Conservation (phyloP, 2,329 filamentous ascomycete genomes). For the Thielaviopsis musarum region DNA sequence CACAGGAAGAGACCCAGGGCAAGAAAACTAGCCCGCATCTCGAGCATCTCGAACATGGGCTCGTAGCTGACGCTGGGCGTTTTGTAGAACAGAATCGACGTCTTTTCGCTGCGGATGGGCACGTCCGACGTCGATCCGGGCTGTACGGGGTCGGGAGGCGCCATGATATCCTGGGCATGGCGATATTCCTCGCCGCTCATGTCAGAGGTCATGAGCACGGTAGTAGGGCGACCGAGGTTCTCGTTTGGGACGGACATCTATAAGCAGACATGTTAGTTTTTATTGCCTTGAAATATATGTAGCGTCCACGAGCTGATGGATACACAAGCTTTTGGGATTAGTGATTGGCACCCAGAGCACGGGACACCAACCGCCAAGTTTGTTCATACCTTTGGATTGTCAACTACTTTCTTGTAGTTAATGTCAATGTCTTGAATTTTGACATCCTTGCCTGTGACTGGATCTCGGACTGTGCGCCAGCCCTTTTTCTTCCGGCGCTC, state of each 20-base stretch:
- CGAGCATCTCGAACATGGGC: slow-evolving; percentile 64
- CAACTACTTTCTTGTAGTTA: slow-evolving; percentile 48
- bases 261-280: not conserved
- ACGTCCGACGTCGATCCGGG: slow-evolving; percentile 79
- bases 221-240: slow-evolving; percentile 60
- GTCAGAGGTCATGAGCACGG: slow-evolving; percentile 51
- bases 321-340: not conserved
- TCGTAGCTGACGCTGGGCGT: slow-evolving; percentile 82
- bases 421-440: slow-evolving; percentile 69
- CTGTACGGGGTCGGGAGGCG: slow-evolving; percentile 73
- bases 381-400: slow-evolving; percentile 48
- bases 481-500: slow-evolving; percentile 30
- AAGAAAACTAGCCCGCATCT: slow-evolving; percentile 56
- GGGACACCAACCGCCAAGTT: not conserved
- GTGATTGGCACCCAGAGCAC: not conserved
- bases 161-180: slow-evolving; percentile 70
- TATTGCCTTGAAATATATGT: not conserved
- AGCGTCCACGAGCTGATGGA: not conserved
- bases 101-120: slow-evolving; percentile 90
- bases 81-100: slow-evolving; percentile 88
- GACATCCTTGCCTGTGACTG: slow-evolving; percentile 72
- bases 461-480: slow-evolving; percentile 65
- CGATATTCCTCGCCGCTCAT: slow-evolving; percentile 71
- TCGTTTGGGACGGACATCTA: slow-evolving; percentile 77
- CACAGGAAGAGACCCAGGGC: slow-evolving; percentile 53